Percentiles rank a stretch among this genome's conserved stretches.
Evolutionary conservation across 352 stramenopile species (phyloP).

Genomic region (Pythium folliculosum): DNA sequence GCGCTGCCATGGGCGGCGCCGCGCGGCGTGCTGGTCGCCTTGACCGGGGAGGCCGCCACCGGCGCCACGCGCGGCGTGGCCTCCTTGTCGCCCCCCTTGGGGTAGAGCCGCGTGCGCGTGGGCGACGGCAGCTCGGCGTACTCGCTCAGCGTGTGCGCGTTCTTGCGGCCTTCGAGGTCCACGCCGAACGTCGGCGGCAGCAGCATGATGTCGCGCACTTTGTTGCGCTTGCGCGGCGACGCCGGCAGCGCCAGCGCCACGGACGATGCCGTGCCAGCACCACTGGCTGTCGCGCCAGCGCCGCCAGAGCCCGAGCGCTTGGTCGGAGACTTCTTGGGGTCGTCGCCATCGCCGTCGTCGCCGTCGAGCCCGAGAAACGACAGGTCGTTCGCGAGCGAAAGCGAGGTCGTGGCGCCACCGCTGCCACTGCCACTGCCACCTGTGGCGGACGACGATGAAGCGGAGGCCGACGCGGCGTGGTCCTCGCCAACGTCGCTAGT

Average conservation of each 20-base stretch:
- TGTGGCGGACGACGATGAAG: neutral
- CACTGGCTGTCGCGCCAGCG: neutral
- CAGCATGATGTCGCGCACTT: conserved; percentile 60
- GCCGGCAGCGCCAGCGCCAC: conserved; percentile 1
- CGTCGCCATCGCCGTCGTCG: conserved; percentile 8
- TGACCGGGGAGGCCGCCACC: neutral
- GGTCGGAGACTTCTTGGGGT: neutral
- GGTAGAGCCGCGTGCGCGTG: conserved; percentile 35
- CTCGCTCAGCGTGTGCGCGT: conserved; percentile 34
- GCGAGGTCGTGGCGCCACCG: neutral
- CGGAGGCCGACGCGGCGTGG: neutral
- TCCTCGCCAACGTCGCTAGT: no score
- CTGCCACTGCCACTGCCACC: neutral
- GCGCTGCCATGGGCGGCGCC: no score
- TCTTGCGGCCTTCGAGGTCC: conserved; percentile 50
- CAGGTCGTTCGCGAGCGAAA: conserved; percentile 21
- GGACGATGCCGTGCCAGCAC: neutral
- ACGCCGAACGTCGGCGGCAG: conserved; percentile 61
- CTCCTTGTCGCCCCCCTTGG: conserved; percentile 23
- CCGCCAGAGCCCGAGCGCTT: no score
- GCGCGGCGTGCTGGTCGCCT: no score
- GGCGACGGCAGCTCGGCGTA: conserved; percentile 54
- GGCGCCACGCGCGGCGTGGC: neutral
- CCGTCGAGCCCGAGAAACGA: conserved; percentile 21
- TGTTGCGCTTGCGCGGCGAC: conserved; percentile 37